phyloP scores from a whole-genome alignment of 805 yeast genomes.

The Nakazawaea molendinolei region DNA sequence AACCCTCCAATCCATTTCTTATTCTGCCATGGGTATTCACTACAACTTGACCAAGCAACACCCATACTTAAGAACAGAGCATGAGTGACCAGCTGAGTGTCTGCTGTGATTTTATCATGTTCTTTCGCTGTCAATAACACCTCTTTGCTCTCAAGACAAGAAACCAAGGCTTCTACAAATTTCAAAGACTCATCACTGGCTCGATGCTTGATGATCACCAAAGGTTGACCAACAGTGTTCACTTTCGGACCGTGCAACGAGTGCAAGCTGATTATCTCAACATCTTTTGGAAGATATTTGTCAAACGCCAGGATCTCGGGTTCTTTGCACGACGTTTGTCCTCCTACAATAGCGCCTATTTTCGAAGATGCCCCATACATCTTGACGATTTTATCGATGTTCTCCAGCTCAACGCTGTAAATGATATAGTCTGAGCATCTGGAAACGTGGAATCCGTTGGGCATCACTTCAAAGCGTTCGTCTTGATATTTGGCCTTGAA shows the following conservation, averaged over 20 bases:
- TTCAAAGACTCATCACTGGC: slow-evolving; percentile 42
- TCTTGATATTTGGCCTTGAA: slow-evolving; percentile 33
- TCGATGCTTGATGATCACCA: slow-evolving; percentile 77
- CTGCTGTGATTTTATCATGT: slow-evolving; percentile 95
- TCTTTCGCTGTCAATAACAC: slow-evolving; percentile 78
- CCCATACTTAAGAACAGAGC: slow-evolving; percentile 98
- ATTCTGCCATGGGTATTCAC: slow-evolving; percentile 88
- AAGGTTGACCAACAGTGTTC: slow-evolving; percentile 84
- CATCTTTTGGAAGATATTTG: slow-evolving; percentile 64
- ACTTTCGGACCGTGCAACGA: slow-evolving; percentile 94
- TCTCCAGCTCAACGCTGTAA: slow-evolving; percentile 91
- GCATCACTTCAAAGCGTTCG: slow-evolving; percentile 47
- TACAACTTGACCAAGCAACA: slow-evolving; percentile 79
- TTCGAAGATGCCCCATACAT: slow-evolving; percentile 84
- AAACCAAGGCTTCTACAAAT: slow-evolving; percentile 56
- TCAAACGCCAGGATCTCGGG: slow-evolving; percentile 90
- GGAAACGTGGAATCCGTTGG: slow-evolving; percentile 80
- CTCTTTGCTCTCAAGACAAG: slow-evolving; percentile 70
- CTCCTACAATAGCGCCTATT: slow-evolving; percentile 89
- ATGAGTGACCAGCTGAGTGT: slow-evolving; percentile 97
- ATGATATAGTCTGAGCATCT: slow-evolving; percentile 76
- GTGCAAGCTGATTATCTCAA: slow-evolving; percentile 79
- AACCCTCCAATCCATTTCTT: slow-evolving; percentile 88
- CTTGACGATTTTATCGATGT: slow-evolving; percentile 64
- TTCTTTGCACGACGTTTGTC: slow-evolving; percentile 92